Conservation (phyloP, 139 green algal genomes). For the Volvox africanus region DNA sequence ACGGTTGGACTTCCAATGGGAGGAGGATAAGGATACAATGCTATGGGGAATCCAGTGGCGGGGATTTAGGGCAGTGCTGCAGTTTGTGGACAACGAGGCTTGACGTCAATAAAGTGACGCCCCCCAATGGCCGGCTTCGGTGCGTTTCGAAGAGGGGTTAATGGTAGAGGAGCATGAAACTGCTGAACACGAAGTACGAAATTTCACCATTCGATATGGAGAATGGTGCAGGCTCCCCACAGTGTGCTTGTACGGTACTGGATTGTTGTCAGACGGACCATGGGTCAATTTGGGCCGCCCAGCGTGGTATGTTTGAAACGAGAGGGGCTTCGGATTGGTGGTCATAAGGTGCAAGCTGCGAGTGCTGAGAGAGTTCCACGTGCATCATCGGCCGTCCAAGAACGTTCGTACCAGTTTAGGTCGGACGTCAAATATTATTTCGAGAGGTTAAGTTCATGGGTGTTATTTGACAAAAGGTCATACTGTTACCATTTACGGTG, state of each 20-base stretch:
- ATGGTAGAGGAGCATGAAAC: not conserved
- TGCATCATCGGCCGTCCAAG: not conserved
- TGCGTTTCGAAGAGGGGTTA: not conserved
- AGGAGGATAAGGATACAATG: no score
- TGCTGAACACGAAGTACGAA: slow-evolving; percentile 2
- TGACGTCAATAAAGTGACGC: no score
- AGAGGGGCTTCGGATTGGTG: not conserved
- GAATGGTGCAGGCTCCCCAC: not conserved
- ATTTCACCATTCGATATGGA: not conserved
- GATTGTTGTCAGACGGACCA: not conserved
- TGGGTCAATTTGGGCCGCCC: not conserved
- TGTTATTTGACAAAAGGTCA: not conserved
- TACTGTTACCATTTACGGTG: not conserved
- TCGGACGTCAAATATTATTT: not conserved
- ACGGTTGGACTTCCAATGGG: no score
- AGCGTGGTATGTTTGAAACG: not conserved
- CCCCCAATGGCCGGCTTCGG: no score
- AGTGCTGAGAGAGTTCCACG: slow-evolving; percentile 5
- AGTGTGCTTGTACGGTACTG: not conserved
- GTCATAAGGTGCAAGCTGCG: not conserved
- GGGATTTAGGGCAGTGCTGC: no score
- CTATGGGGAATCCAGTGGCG: no score
- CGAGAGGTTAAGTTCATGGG: not conserved
- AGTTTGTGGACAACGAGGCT: no score
- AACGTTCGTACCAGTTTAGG: not conserved